Conservation (phyloP, 345 rosid species). For the Moricandia arvensis region DNA sequence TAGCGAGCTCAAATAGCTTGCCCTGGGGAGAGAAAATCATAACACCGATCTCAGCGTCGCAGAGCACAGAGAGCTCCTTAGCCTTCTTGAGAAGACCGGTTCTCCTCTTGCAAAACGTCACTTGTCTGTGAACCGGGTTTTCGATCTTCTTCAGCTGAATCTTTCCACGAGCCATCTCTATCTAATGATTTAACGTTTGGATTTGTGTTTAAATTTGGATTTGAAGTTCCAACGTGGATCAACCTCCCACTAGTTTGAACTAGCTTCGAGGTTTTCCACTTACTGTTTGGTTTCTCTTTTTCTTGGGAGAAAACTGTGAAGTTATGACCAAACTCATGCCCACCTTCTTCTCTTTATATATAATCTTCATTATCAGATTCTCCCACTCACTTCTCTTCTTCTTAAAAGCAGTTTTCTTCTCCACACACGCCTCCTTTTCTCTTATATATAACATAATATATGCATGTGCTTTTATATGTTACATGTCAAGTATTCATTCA, state of each 20-base stretch:
- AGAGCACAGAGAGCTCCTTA: slow-evolving; percentile 90
- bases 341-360: slow-evolving; percentile 35
- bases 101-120: slow-evolving; percentile 96
- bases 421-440: slow-evolving; percentile 19
- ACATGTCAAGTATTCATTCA: neutral
- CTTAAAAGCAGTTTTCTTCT: slow-evolving; percentile 27
- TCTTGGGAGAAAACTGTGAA: slow-evolving; percentile 27
- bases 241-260: slow-evolving; percentile 98
- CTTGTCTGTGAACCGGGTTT: slow-evolving; percentile 91
- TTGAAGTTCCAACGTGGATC: slow-evolving; percentile 35
- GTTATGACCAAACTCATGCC: slow-evolving; percentile 27
- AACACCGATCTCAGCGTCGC: slow-evolving; percentile 90
- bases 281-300: slow-evolving; percentile 35
- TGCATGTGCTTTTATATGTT: slow-evolving; percentile 5
- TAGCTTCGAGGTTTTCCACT: slow-evolving; percentile 82
- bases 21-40: slow-evolving; percentile 78
- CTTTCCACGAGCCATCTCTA: slow-evolving; percentile 82
- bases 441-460: neutral
- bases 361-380: slow-evolving; percentile 36
- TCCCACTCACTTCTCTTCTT: slow-evolving; percentile 33
- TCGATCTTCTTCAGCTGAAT: slow-evolving; percentile 83
- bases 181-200: neutral
- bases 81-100: slow-evolving; percentile 97
- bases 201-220: slow-evolving; percentile 15
- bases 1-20: slow-evolving; percentile 85